Evolutionary conservation across 345 rosid species (phyloP).

Genomic region (Hibiscus trionum): DNA sequence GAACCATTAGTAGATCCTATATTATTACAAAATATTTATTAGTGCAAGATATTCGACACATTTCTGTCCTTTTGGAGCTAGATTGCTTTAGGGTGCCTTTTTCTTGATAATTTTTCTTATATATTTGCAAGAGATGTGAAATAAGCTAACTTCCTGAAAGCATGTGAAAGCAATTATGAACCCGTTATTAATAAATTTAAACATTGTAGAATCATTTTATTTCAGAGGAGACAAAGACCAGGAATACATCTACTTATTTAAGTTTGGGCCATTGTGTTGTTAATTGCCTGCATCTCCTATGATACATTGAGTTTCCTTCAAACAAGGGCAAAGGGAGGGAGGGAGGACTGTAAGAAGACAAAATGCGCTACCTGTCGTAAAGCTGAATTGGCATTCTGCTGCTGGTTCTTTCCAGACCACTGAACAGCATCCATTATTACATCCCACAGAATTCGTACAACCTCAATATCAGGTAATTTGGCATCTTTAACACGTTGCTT

Average conservation of each 20-base stretch:
- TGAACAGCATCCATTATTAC: conserved; percentile 95
- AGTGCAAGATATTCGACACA: too few species aligned
- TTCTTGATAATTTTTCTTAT: not conserved
- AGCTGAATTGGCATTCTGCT: conserved; percentile 85
- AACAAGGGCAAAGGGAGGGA: not conserved
- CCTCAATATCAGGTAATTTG: conserved; percentile 66
- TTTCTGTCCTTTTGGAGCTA: too few species aligned
- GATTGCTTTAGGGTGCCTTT: not conserved
- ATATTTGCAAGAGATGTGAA: not conserved
- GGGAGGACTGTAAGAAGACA: not conserved
- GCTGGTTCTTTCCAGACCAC: conserved; percentile 99
- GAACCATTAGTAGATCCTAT: too few species aligned
- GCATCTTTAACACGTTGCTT: conserved; percentile 82
- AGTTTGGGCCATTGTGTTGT: not conserved
- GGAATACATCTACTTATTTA: not conserved
- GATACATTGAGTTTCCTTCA: not conserved
- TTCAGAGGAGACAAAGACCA: not conserved
- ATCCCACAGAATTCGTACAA: conserved; percentile 86
- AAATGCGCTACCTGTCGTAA: conserved; percentile 56
- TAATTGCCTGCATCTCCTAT: not conserved
- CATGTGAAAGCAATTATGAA: not conserved
- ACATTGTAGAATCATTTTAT: not conserved
- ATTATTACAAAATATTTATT: too few species aligned
- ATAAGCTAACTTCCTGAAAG: not conserved
- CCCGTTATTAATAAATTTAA: not conserved